phyloP scores from a whole-genome alignment of 257 asterid species.

The Lavandula angustifolia region DNA sequence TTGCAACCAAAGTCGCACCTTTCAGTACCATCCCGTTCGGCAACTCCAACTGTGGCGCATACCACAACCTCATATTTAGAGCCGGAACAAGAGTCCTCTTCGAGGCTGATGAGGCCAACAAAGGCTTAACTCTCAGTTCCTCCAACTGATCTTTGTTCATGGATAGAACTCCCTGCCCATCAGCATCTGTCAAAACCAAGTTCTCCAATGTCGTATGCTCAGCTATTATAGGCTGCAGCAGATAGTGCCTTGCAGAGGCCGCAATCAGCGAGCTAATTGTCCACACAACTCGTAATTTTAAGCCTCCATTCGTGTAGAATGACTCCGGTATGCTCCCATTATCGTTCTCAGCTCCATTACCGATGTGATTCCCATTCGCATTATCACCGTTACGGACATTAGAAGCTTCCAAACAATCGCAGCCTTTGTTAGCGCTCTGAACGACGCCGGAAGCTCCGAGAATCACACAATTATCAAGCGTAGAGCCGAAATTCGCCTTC shows the following conservation, averaged over 20 bases:
- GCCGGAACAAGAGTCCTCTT: constrained; percentile 44
- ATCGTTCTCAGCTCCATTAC: constrained; percentile 42
- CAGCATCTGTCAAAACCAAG: constrained; percentile 72
- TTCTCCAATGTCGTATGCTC: constrained; percentile 72
- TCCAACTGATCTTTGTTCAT: constrained; percentile 86
- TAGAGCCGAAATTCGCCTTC: constrained; percentile 86
- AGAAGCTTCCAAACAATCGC: constrained; percentile 18
- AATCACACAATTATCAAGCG: constrained; percentile 77
- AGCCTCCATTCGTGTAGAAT: constrained; percentile 50
- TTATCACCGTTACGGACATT: constrained; percentile 10
- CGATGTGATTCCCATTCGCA: constrained; percentile 10
- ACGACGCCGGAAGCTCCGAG: constrained; percentile 73
- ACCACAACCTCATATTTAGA: constrained; percentile 80
- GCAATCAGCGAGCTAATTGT: constrained; percentile 56
- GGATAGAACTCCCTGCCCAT: constrained; percentile 83
- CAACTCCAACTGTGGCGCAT: constrained; percentile 74
- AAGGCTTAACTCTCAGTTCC: constrained; percentile 88
- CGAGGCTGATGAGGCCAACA: constrained; percentile 21
- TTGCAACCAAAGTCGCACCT: constrained; percentile 91
- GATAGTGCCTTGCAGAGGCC: constrained; percentile 86
- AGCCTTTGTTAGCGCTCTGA: constrained; percentile 29
- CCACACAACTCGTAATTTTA: too few species aligned
- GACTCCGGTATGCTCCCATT: constrained; percentile 83
- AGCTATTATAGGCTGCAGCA: constrained; percentile 75
- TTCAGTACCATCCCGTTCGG: constrained; percentile 77